Percentiles rank a stretch among this genome's conserved stretches.
phyloP scores from a whole-genome alignment of 352 stramenopile genomes.

The Pythium aphanidermatum region DNA sequence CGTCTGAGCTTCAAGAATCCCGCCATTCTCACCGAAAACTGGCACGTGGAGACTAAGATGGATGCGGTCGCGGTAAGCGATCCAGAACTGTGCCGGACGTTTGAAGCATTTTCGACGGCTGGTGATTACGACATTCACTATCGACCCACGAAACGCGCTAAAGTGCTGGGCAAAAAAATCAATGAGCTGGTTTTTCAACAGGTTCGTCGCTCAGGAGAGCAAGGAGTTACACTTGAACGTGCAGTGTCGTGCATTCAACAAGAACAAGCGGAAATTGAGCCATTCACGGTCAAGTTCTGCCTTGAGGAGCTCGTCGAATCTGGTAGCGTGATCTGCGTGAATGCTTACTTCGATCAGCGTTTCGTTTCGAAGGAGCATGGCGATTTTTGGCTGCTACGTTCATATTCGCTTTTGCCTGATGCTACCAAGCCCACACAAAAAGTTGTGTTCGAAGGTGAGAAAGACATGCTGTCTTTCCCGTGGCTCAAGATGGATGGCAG shows the following conservation, averaged over 20 bases:
- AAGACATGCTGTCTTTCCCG: constrained; percentile 67
- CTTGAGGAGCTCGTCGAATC: constrained; percentile 48
- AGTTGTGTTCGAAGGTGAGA: constrained; percentile 69
- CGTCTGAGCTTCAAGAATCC: constrained; percentile 52
- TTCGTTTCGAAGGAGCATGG: constrained; percentile 60
- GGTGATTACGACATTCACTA: constrained; percentile 11
- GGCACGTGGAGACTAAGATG: constrained; percentile 68
- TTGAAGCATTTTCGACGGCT: constrained; percentile 53
- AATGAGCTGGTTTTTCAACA: not conserved
- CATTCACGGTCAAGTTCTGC: constrained; percentile 9
- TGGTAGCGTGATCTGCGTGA: constrained; percentile 52
- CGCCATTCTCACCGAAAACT: constrained; percentile 57
- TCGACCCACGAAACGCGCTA: constrained; percentile 9
- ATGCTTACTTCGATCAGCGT: constrained; percentile 63
- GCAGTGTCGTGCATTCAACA: not conserved
- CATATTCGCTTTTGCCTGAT: constrained; percentile 43
- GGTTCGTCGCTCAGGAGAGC: constrained; percentile 9
- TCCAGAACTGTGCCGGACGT: constrained; percentile 17
- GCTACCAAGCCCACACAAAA: constrained; percentile 11
- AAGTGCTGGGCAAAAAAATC: not conserved
- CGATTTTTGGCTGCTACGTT: constrained; percentile 60
- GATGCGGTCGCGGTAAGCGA: constrained; percentile 39
- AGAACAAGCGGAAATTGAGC: not conserved
- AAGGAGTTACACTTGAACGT: constrained; percentile 10
- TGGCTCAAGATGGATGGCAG: constrained; percentile 82